Evolutionary conservation across 2,329 filamentous ascomycete species (phyloP).

Genomic region (Colletotrichum scovillei): DNA sequence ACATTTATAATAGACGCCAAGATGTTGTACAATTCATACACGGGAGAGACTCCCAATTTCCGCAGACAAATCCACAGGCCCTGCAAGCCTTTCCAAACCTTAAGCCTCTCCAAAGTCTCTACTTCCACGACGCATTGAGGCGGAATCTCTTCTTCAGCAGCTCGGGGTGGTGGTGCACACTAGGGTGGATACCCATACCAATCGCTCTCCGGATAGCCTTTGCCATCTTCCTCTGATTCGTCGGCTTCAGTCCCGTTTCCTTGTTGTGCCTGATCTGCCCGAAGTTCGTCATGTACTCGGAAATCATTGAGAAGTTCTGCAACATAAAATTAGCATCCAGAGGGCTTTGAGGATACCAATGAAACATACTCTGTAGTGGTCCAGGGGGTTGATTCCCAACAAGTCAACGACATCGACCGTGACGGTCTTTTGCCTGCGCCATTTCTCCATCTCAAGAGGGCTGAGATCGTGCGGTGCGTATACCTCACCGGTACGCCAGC

Average conservation of each 20-base stretch:
- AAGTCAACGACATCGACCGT: conserved; percentile 81
- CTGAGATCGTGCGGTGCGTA: conserved; percentile 92
- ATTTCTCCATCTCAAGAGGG: conserved; percentile 83
- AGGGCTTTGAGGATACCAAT: neutral
- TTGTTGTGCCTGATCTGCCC: conserved; percentile 85
- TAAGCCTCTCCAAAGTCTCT: neutral
- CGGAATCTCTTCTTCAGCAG: conserved; percentile 65
- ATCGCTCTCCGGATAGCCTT: conserved; percentile 92
- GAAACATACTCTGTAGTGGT: conserved; percentile 85
- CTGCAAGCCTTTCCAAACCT: neutral
- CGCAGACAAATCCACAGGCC: neutral
- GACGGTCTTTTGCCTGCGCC: conserved; percentile 68
- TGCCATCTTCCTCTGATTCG: conserved; percentile 92
- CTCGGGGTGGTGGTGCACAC: conserved; percentile 89
- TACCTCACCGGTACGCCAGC: conserved; percentile 83
- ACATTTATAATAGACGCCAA: conserved; percentile 37
- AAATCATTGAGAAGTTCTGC: conserved; percentile 93
- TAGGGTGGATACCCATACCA: conserved; percentile 92
- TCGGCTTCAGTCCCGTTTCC: conserved; percentile 82
- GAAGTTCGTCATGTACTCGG: conserved; percentile 86
- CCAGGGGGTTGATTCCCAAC: conserved; percentile 81
- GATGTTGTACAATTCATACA: conserved; percentile 41
- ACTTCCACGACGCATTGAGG: conserved; percentile 22
- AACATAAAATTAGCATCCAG: neutral
- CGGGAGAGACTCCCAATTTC: conserved; percentile 2